phyloP scores from a whole-genome alignment of 345 rosid genomes.

The Brassica carinata region DNA sequence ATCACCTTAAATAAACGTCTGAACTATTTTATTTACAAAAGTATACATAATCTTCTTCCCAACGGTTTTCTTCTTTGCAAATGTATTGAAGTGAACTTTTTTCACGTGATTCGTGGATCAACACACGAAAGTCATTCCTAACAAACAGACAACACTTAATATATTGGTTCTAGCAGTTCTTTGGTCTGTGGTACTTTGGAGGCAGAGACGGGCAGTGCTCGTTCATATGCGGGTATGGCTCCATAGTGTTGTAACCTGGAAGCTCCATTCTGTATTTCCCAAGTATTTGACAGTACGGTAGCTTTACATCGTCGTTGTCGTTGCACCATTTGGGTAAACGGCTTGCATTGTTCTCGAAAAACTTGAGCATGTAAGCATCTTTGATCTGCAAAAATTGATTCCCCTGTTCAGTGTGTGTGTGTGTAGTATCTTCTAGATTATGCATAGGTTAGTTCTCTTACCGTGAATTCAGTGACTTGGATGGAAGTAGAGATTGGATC shows the following conservation, averaged over 20 bases:
- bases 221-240: constrained; percentile 89
- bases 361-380: constrained; percentile 82
- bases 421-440: constrained; percentile 18
- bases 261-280: constrained; percentile 96
- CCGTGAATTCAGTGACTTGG: constrained; percentile 98
- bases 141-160: constrained; percentile 20
- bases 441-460: constrained; percentile 47
- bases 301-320: constrained; percentile 69
- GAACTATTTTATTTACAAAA: not conserved
- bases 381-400: constrained; percentile 53
- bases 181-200: constrained; percentile 71
- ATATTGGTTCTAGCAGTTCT: constrained; percentile 54
- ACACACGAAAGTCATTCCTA: constrained; percentile 21
- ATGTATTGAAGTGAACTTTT: not conserved
- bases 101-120: constrained; percentile 5
- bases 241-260: constrained; percentile 83
- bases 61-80: not conserved
- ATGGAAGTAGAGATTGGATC: constrained; percentile 61
- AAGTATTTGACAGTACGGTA: constrained; percentile 84
- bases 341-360: constrained; percentile 78
- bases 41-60: not conserved
- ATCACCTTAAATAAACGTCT: too few species aligned
- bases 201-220: constrained; percentile 90
- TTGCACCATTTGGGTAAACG: constrained; percentile 94
- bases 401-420: not conserved